A percentile compares a stretch with the other conserved stretches of the same genome.
Evolutionary conservation across 352 stramenopile species (phyloP).

Genomic region (Phytophthora nicotianae): DNA sequence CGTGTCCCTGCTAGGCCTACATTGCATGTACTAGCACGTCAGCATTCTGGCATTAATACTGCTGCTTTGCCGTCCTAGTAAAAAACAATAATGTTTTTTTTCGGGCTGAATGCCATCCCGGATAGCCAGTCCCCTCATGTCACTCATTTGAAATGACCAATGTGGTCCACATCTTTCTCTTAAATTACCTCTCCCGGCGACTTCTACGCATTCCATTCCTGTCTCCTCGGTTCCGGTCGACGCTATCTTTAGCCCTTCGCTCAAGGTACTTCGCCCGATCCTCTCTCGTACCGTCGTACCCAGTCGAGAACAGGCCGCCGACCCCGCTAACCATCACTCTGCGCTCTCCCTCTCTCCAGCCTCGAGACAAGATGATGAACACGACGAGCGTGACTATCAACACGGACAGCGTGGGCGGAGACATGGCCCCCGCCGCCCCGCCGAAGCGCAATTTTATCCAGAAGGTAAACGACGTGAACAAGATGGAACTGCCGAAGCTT

Average conservation of each 20-base stretch:
- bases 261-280: not conserved
- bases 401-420: constrained; percentile 73
- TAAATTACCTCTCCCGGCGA: constrained; percentile 11
- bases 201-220: constrained; percentile 14
- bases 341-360: not conserved
- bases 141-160: not conserved
- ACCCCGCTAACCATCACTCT: constrained; percentile 15
- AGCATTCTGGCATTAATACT: too few species aligned
- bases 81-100: too few species aligned
- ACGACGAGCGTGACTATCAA: constrained; percentile 78
- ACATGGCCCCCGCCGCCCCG: constrained; percentile 49
- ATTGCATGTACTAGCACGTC: too few species aligned
- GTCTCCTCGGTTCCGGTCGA: constrained; percentile 3
- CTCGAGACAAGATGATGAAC: constrained; percentile 58
- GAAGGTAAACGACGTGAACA: constrained; percentile 89
- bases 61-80: too few species aligned
- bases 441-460: constrained; percentile 78
- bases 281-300: not conserved
- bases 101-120: too few species aligned
- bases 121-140: constrained; percentile 18
- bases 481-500: constrained; percentile 90
- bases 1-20: not conserved
- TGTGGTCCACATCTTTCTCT: constrained; percentile 8
- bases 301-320: constrained; percentile 26
- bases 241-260: constrained; percentile 26